phyloP scores from a whole-genome alignment of 441 rosid genomes.

The Iberis amara region DNA sequence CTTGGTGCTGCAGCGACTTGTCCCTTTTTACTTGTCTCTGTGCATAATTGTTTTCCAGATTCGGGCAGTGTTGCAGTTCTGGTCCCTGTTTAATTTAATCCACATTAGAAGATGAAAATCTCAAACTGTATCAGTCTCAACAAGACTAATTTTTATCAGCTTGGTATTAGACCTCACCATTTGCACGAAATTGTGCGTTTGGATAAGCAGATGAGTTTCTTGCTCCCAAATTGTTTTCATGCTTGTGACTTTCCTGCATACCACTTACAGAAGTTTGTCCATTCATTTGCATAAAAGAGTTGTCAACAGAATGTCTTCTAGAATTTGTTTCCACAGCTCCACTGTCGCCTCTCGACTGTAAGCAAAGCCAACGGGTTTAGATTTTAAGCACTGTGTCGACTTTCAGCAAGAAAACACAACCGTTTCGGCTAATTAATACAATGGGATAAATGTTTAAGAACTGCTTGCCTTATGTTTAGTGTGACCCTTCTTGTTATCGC shows the following conservation, averaged over 20 bases:
- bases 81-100: constrained; percentile 27
- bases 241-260: constrained; percentile 32
- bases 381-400: constrained; percentile 7
- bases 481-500: constrained; percentile 29
- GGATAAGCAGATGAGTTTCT: constrained; percentile 34
- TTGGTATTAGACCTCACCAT: constrained; percentile 23
- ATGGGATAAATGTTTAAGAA: background rate
- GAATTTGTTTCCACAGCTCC: constrained; percentile 33
- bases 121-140: constrained; percentile 21
- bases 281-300: constrained; percentile 28
- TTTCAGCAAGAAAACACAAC: constrained; percentile 11
- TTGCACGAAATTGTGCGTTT: constrained; percentile 30
- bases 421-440: background rate
- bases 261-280: constrained; percentile 33
- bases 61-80: constrained; percentile 33
- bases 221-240: constrained; percentile 30
- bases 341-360: constrained; percentile 39
- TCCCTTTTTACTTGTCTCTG: constrained; percentile 41
- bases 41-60: constrained; percentile 36
- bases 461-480: constrained; percentile 43
- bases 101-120: constrained; percentile 23
- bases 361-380: constrained; percentile 19
- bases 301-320: constrained; percentile 34
- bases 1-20: constrained; percentile 36
- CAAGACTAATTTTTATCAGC: constrained; percentile 17